Evolutionary conservation across 2,329 filamentous ascomycete genomes (phyloP).

Genomic region (Alternaria sp.): DNA sequence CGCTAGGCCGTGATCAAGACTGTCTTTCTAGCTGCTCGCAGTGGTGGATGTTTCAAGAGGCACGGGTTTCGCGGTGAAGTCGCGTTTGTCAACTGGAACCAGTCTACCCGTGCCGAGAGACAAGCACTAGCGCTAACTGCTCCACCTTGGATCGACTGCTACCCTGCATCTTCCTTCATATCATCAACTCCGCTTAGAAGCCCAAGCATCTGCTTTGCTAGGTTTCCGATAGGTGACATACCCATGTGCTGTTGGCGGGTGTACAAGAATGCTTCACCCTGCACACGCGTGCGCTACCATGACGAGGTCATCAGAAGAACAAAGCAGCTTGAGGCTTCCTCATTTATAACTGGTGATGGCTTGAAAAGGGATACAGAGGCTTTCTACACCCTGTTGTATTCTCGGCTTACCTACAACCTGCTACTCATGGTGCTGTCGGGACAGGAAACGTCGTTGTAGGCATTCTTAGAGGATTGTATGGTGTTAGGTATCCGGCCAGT

Average conservation of each 20-base stretch:
- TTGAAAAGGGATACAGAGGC: not conserved
- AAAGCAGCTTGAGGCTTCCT: not conserved
- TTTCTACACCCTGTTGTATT: not conserved
- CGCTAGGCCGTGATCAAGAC: constrained; percentile 22
- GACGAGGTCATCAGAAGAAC: not conserved
- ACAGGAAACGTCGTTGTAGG: constrained; percentile 8
- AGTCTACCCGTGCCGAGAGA: constrained; percentile 25
- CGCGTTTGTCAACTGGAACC: constrained; percentile 25
- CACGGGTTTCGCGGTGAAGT: constrained; percentile 33
- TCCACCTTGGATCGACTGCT: constrained; percentile 11
- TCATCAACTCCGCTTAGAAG: too few relatives aligned
- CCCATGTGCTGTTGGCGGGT: not conserved
- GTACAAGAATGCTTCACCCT: not conserved
- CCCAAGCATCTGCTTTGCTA: not conserved
- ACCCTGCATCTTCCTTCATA: constrained; percentile 8
- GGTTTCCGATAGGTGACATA: not conserved
- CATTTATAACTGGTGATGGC: not conserved
- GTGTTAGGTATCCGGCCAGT: not conserved
- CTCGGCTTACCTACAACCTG: constrained; percentile 8
- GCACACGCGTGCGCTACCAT: not conserved
- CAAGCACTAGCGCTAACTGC: constrained; percentile 21
- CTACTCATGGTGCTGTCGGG: constrained; percentile 6
- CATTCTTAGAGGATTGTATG: constrained; percentile 8
- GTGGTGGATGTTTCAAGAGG: constrained; percentile 30
- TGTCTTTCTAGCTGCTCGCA: constrained; percentile 29